A percentile compares a stretch with the other conserved stretches of the same genome.
Evolutionary conservation across 345 rosid genomes (phyloP).

Genomic region (Hibiscus tridactylites): DNA sequence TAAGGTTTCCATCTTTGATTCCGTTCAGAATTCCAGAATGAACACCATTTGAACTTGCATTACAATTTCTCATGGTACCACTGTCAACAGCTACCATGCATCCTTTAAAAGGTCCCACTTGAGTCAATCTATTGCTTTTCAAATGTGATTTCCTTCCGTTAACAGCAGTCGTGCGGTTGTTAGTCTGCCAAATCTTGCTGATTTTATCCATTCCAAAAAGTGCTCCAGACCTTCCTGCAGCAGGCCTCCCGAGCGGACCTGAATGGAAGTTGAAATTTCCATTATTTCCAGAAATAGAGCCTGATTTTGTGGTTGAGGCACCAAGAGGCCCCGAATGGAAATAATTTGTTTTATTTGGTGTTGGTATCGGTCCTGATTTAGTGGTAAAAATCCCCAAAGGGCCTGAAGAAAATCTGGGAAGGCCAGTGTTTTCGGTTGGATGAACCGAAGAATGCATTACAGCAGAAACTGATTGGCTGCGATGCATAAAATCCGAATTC

Average conservation of each 20-base stretch:
- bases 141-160: conserved; percentile 39
- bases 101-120: conserved; percentile 88
- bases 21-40: conserved; percentile 26
- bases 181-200: conserved; percentile 48
- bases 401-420: conserved; percentile 75
- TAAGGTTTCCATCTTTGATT: conserved; percentile 28
- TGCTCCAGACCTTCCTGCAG: conserved; percentile 50
- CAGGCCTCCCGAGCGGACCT: conserved; percentile 51
- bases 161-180: conserved; percentile 29
- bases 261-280: conserved; percentile 43
- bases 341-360: conserved; percentile 38
- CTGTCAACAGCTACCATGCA: conserved; percentile 41
- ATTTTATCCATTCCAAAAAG: conserved; percentile 34
- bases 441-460: conserved; percentile 46
- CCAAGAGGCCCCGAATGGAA: conserved; percentile 82
- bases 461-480: conserved; percentile 66
- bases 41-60: conserved; percentile 20
- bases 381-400: conserved; percentile 45
- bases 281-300: conserved; percentile 33
- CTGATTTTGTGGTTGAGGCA: conserved; percentile 37
- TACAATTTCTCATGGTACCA: conserved; percentile 33
- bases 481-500: conserved; percentile 44
- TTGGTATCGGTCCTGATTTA: conserved; percentile 40
- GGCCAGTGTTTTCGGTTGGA: conserved; percentile 36
- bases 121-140: conserved; percentile 48